Conservation (phyloP, 140 eudicot genomes). For the Oenanthe javanica region DNA sequence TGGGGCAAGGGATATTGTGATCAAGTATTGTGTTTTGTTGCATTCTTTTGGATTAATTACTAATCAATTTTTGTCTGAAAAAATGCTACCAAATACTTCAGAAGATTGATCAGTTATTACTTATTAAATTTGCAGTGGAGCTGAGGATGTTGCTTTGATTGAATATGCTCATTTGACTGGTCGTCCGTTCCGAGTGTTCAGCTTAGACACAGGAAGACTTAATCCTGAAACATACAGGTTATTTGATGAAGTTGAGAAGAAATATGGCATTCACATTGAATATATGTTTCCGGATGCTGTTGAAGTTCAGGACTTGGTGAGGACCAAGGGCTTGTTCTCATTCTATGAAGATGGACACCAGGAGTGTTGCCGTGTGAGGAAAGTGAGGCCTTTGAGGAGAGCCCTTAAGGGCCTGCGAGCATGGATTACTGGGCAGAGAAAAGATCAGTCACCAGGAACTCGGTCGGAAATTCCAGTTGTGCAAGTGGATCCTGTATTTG, state of each 20-base stretch:
- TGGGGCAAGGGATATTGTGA: background rate
- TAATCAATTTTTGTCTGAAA: background rate
- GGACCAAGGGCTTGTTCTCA: conserved; percentile 84
- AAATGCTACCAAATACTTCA: background rate
- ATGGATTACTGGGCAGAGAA: conserved; percentile 97
- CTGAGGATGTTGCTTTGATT: conserved; percentile 95
- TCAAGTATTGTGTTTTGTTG: background rate
- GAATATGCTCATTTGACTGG: conserved; percentile 95
- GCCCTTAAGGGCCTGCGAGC: conserved; percentile 93
- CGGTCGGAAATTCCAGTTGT: conserved; percentile 86
- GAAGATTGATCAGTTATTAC: background rate
- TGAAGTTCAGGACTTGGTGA: conserved; percentile 84
- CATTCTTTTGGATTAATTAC: background rate
- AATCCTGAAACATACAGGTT: conserved; percentile 86
- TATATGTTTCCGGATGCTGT: conserved; percentile 96
- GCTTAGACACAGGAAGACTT: conserved; percentile 85
- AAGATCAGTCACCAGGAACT: conserved; percentile 98
- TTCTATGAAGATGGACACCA: conserved; percentile 98
- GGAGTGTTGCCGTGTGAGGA: conserved; percentile 97
- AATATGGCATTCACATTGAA: conserved; percentile 71
- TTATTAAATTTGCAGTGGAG: conserved; percentile 57
- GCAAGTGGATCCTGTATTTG: conserved; percentile 90
- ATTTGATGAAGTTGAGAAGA: conserved; percentile 76
- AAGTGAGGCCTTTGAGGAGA: conserved; percentile 85
- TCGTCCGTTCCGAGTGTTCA: conserved; percentile 86